Percentiles rank a stretch among this genome's conserved stretches.
Evolutionary conservation across 768 basidiomycete species (phyloP).

Genomic region (Hygrophorus pudorinus): DNA sequence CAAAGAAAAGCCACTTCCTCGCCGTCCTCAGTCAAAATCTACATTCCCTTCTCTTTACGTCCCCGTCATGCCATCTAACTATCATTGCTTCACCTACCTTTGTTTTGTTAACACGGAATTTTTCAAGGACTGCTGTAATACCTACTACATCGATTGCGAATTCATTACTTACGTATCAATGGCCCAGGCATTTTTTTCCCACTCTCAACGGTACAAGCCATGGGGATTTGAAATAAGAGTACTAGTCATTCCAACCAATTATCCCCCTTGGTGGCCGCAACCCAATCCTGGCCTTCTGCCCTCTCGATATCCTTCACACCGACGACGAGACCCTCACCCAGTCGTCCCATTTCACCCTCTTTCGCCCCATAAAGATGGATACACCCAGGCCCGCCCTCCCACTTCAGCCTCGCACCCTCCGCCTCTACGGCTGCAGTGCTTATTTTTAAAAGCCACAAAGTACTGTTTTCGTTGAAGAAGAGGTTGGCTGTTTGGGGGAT

Average conservation of each 20-base stretch:
- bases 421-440: neutral
- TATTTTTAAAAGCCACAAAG: slow-evolving; percentile 2
- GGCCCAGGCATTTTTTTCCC: too few species aligned
- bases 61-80: neutral
- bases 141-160: neutral
- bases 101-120: slow-evolving; percentile 1
- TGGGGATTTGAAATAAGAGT: too few species aligned
- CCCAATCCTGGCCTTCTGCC: neutral
- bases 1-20: too few species aligned
- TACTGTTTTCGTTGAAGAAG: slow-evolving; percentile 22
- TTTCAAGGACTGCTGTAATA: neutral
- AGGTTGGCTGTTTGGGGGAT: slow-evolving; percentile 25
- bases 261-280: neutral
- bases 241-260: too few species aligned
- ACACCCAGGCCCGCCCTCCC: slow-evolving; percentile 1
- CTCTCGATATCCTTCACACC: neutral
- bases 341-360: neutral
- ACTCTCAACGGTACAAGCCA: too few species aligned
- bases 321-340: neutral
- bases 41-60: neutral
- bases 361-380: slow-evolving; percentile 2
- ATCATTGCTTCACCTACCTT: slow-evolving; percentile 3
- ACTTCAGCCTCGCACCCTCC: neutral
- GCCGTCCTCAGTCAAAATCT: too few species aligned
- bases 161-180: neutral